Conservation (phyloP, 139 green algal genomes). For the Chlorella sp. region DNA sequence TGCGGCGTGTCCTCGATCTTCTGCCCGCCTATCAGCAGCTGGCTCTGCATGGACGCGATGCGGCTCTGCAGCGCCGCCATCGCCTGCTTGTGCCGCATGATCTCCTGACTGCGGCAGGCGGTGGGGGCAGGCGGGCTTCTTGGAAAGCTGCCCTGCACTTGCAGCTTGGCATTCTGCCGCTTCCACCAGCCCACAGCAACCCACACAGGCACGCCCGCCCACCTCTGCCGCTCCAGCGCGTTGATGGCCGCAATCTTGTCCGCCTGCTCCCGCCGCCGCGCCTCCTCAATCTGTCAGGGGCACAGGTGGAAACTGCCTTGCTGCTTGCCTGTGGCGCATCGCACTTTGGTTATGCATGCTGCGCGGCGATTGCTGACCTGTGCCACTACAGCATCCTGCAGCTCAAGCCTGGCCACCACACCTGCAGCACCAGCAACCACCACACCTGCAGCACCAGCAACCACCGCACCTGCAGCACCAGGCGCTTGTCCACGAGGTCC, state of each 20-base stretch:
- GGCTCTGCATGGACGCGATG: constrained; percentile 87
- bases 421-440: neutral
- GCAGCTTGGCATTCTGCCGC: no score
- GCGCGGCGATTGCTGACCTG: no score
- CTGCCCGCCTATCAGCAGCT: constrained; percentile 85
- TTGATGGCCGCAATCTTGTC: constrained; percentile 96
- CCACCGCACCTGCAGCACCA: constrained; percentile 81
- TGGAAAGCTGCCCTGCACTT: no score
- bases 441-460: neutral
- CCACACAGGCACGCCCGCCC: no score
- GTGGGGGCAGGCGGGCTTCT: no score
- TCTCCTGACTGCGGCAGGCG: constrained; percentile 59
- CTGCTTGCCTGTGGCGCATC: no score
- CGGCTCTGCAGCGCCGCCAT: constrained; percentile 83
- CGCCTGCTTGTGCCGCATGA: constrained; percentile 92
- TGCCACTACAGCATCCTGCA: no score
- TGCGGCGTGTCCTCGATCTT: constrained; percentile 81
- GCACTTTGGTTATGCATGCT: no score
- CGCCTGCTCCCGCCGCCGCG: constrained; percentile 87
- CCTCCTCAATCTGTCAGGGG: constrained; percentile 86
- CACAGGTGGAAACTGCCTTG: neutral
- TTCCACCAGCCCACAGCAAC: no score
- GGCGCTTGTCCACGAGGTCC: constrained; percentile 92
- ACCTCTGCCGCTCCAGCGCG: constrained; percentile 81
- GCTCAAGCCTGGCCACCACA: no score